phyloP scores from a whole-genome alignment of 306 rosid species.

The Trifolium fragiferum region DNA sequence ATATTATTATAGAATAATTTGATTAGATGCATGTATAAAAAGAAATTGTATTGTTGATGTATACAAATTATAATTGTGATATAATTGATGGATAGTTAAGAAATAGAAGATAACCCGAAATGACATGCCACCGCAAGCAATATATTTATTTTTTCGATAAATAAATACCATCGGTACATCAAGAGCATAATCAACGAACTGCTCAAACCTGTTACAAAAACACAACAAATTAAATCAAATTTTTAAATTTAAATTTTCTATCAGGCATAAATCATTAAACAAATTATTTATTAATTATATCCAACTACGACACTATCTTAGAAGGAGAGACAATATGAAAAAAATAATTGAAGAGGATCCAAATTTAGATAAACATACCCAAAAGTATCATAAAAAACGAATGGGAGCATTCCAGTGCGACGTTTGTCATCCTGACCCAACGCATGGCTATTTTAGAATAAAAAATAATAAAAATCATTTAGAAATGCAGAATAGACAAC shows the following conservation, averaged over 20 bases:
- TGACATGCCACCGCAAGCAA: slow-evolving; percentile 74
- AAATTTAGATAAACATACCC: slow-evolving; percentile 63
- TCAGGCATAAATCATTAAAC: no score
- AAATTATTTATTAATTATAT: no score
- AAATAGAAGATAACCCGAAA: slow-evolving; percentile 66
- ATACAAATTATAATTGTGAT: no score
- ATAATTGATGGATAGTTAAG: background rate
- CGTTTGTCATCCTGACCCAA: slow-evolving; percentile 32
- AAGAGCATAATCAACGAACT: slow-evolving; percentile 85
- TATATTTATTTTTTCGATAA: slow-evolving; percentile 71
- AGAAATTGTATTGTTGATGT: no score
- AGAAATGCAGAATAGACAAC: background rate
- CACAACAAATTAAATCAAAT: background rate
- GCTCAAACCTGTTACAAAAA: slow-evolving; percentile 67
- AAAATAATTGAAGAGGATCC: no score
- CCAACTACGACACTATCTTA: no score
- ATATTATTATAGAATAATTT: no score
- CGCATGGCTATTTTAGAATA: slow-evolving; percentile 8
- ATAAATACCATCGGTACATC: slow-evolving; percentile 87
- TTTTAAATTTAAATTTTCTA: background rate
- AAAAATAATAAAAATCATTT: background rate
- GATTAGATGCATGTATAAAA: no score
- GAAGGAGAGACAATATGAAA: no score
- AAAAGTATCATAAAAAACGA: slow-evolving; percentile 77
- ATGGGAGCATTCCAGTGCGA: slow-evolving; percentile 84